phyloP scores from a whole-genome alignment of 1,284 basidiomycete species.

The Schizophyllum amplum region DNA sequence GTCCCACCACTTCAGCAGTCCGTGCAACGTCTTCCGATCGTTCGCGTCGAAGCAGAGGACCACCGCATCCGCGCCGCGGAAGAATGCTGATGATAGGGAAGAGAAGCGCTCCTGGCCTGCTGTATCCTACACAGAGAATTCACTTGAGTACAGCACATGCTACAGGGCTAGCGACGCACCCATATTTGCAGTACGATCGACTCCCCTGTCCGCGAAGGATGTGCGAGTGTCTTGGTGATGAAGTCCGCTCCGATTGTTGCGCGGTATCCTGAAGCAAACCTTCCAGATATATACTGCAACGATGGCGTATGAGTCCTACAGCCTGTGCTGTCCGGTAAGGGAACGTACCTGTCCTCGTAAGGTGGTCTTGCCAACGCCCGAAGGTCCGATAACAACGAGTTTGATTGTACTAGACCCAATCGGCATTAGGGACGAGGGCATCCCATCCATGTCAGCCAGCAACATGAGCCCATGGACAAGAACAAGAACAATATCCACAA shows the following conservation, averaged over 20 bases:
- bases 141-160: conserved; percentile 7
- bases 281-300: conserved; percentile 61
- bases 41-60: conserved; percentile 78
- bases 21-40: conserved; percentile 45
- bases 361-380: conserved; percentile 73
- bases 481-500: neutral
- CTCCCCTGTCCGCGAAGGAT: conserved; percentile 44
- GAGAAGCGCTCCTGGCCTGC: conserved; percentile 83
- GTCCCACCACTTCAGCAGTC: conserved; percentile 67
- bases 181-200: conserved; percentile 69
- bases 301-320: neutral
- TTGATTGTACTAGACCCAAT: conserved; percentile 49
- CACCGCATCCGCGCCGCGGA: conserved; percentile 73
- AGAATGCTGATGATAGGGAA: conserved; percentile 71
- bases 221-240: conserved; percentile 61
- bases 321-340: conserved; percentile 1
- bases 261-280: conserved; percentile 67
- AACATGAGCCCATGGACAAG: neutral
- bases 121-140: conserved; percentile 38
- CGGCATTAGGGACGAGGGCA: conserved; percentile 13
- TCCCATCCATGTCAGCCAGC: neutral
- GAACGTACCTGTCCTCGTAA: conserved; percentile 55
- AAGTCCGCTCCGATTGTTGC: conserved; percentile 84
- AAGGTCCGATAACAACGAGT: conserved; percentile 68
- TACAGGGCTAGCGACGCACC: conserved; percentile 28